Percentiles rank a stretch among this genome's conserved stretches.
phyloP scores from a whole-genome alignment of 768 basidiomycete genomes.

The Polyporus arcularius region DNA sequence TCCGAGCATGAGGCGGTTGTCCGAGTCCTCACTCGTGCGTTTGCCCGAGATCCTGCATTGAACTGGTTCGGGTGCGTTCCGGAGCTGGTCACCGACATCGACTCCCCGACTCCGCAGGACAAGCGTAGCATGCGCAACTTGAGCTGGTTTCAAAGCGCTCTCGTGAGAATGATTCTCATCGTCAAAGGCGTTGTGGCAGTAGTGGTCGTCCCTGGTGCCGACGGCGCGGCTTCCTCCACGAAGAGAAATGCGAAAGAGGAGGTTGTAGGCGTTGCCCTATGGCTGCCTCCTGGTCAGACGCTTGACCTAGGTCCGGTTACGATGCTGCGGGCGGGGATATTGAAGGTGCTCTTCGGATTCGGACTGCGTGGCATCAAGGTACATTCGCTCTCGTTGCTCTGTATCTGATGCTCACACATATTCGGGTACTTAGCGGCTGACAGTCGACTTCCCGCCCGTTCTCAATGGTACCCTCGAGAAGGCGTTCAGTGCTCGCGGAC shows the following conservation, averaged over 20 bases:
- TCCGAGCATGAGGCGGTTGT: conserved; percentile 12
- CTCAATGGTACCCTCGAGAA: conserved; percentile 4
- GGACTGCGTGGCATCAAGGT: conserved; percentile 18
- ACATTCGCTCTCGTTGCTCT: not conserved
- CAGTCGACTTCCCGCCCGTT: too few species aligned
- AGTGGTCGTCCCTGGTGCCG: conserved; percentile 3
- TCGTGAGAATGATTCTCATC: conserved; percentile 12
- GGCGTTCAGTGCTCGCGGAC: conserved; percentile 11
- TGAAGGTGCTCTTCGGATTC: conserved; percentile 15
- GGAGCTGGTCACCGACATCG: not conserved
- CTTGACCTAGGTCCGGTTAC: conserved; percentile 13
- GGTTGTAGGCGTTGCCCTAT: conserved; percentile 21
- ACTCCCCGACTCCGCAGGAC: not conserved
- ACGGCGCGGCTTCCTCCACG: not conserved
- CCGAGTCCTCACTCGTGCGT: conserved; percentile 19
- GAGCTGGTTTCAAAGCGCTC: conserved; percentile 15
- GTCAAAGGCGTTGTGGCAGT: conserved; percentile 14
- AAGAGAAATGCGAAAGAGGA: too few species aligned
- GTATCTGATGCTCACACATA: conserved; percentile 12
- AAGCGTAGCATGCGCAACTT: conserved; percentile 10
- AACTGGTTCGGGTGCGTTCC: conserved; percentile 23
- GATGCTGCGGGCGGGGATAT: conserved; percentile 13
- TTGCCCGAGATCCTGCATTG: conserved; percentile 22
- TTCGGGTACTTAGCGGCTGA: conserved; percentile 4
- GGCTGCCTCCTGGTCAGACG: conserved; percentile 19